phyloP scores from a whole-genome alignment of 2,329 filamentous ascomycete species.

The Ophiostoma sp. region DNA sequence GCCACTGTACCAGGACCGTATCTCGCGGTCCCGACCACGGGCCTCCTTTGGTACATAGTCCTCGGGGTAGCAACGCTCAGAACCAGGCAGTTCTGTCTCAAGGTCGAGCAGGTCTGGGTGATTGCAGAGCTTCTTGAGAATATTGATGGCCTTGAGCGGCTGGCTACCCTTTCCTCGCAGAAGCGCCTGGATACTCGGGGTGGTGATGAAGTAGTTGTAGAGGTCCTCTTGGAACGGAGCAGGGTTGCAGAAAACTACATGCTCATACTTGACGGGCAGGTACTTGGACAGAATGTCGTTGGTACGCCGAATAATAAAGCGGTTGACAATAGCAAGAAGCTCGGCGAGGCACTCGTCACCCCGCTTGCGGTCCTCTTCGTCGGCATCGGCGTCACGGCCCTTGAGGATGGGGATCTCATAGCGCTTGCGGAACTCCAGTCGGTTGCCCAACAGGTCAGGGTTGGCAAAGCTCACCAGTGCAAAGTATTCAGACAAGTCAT shows the following conservation, averaged over 20 bases:
- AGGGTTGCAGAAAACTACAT: constrained; percentile 95
- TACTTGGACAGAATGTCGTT: constrained; percentile 99
- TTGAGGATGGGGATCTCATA: constrained; percentile 90
- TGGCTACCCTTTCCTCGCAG: constrained; percentile 92
- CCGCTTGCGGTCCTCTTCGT: constrained; percentile 72
- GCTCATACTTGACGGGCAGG: constrained; percentile 95
- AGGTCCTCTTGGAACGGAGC: constrained; percentile 87
- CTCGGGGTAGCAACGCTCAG: constrained; percentile 72
- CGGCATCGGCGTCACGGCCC: constrained; percentile 84
- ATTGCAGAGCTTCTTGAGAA: constrained; percentile 97
- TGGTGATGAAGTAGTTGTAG: constrained; percentile 96
- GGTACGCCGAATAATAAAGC: constrained; percentile 94
- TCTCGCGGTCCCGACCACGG: constrained; percentile 81
- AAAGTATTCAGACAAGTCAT: constrained; percentile 97
- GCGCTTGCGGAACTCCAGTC: constrained; percentile 85
- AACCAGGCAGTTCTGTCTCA: constrained; percentile 76
- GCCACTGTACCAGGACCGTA: constrained; percentile 93
- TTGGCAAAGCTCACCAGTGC: constrained; percentile 95
- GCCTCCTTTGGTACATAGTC: constrained; percentile 86
- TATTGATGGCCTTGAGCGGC: constrained; percentile 90
- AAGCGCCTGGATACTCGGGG: constrained; percentile 87
- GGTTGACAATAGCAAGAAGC: constrained; percentile 82
- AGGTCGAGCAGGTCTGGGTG: constrained; percentile 90
- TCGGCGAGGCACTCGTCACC: constrained; percentile 80
- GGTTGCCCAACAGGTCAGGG: constrained; percentile 80